A percentile compares a stretch with the other conserved stretches of the same genome.
These are phyloP conservation scores for Ogataea salicorniae DNA, from an alignment of 805 yeast species.

Conservation along the genomic window DNA sequence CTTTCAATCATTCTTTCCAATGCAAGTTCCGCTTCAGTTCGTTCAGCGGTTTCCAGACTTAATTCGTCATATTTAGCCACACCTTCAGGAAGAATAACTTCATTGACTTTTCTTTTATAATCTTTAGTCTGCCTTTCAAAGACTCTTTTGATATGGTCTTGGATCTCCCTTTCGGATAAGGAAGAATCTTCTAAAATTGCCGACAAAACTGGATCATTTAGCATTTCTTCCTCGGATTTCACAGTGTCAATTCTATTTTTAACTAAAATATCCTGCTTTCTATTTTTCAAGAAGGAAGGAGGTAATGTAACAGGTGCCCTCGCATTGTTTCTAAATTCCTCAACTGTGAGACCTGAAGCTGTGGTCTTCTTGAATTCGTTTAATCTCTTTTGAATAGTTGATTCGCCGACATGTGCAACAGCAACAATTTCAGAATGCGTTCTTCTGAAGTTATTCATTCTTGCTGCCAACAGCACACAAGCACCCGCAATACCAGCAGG, in stretches of 20 bases:
- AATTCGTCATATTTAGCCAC: conserved; percentile 3
- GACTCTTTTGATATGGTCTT: conserved; percentile 28
- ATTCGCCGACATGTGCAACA: conserved; percentile 92
- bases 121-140: conserved; percentile 25
- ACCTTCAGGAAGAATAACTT: conserved; percentile 6
- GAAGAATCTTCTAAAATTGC: conserved; percentile 41
- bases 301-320: conserved; percentile 55
- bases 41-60: conserved; percentile 7
- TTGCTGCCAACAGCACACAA: conserved; percentile 83
- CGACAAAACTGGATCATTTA: conserved; percentile 38
- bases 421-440: conserved; percentile 92
- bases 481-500: conserved; percentile 99
- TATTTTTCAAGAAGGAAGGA: conserved; percentile 70
- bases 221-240: conserved; percentile 33
- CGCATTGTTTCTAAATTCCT: conserved; percentile 54
- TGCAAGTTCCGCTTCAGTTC: conserved; percentile 17
- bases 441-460: conserved; percentile 93
- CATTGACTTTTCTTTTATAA: conserved; percentile 14
- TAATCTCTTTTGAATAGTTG: conserved; percentile 83
- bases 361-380: conserved; percentile 80
- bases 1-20: conserved; percentile 34
- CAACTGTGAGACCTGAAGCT: conserved; percentile 68
- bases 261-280: conserved; percentile 38
- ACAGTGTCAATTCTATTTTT: conserved; percentile 31
- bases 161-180: conserved; percentile 41